Evolutionary conservation across 176 grass and related monocot species (phyloP).

Genomic region (Aegilops bicornis): DNA sequence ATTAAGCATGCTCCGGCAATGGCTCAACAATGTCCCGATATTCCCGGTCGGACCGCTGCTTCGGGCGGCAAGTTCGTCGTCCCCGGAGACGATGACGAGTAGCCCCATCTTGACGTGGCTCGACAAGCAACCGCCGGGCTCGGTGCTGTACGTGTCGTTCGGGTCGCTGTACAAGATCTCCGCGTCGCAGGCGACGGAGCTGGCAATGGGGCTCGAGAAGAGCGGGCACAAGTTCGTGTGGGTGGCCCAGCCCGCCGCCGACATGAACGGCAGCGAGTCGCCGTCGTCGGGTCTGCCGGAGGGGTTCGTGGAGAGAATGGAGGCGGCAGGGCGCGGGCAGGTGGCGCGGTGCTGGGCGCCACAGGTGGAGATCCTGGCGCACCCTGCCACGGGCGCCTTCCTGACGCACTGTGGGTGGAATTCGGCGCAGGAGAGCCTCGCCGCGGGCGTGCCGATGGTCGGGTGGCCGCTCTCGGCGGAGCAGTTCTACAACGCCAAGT

Average conservation of each 20-base stretch:
- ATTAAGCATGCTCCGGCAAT: conserved; percentile 17
- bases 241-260: conserved; percentile 10
- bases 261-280: not conserved
- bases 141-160: conserved; percentile 43
- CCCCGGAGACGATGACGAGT: not conserved
- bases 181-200: conserved; percentile 6
- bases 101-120: conserved; percentile 23
- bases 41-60: conserved; percentile 18
- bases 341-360: conserved; percentile 37
- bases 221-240: conserved; percentile 30
- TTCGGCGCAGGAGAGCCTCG: conserved; percentile 37
- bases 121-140: conserved; percentile 4
- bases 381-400: conserved; percentile 30
- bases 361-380: conserved; percentile 33
- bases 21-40: not conserved
- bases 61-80: not conserved
- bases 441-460: conserved; percentile 21
- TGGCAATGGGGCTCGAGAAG: conserved; percentile 15
- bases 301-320: not conserved
- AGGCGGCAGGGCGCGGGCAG: not conserved
- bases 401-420: conserved; percentile 53
- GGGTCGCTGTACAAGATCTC: conserved; percentile 33
- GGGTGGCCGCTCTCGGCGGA: conserved; percentile 35
- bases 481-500: conserved; percentile 45
- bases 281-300: not conserved